Percentiles rank a stretch among this genome's conserved stretches.
Conservation (phyloP, 176 grass and related monocot species). For the Avena atlantica region DNA sequence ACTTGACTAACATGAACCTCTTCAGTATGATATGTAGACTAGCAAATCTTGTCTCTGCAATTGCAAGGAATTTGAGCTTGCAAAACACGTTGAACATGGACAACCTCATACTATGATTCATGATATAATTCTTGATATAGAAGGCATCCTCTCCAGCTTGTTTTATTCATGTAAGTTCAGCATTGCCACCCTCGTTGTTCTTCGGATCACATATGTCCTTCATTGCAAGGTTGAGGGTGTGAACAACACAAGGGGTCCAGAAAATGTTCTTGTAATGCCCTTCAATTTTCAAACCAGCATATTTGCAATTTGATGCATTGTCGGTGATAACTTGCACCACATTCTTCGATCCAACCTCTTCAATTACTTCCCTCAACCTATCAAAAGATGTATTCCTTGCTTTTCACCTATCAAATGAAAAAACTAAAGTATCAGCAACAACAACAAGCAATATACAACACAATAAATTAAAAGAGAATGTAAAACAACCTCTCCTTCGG, state of each 20-base stretch:
- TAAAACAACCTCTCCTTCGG: background rate
- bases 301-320: background rate
- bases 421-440: background rate
- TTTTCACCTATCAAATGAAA: background rate
- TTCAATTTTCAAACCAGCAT: background rate
- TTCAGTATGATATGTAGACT: too few species aligned
- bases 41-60: too few species aligned
- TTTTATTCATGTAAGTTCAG: too few species aligned
- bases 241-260: constrained; percentile 3
- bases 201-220: too few species aligned
- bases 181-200: too few species aligned
- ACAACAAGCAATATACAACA: background rate
- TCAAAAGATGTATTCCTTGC: background rate
- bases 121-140: too few species aligned
- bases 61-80: too few species aligned
- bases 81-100: too few species aligned
- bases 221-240: background rate
- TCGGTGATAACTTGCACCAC: background rate
- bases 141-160: too few species aligned
- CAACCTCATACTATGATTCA: too few species aligned
- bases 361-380: background rate
- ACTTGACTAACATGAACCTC: too few species aligned
- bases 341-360: background rate
- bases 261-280: background rate
- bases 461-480: background rate